A percentile compares a stretch with the other conserved stretches of the same genome.
phyloP scores from a whole-genome alignment of 179 eudicot species.

The Carnegiea gigantea region DNA sequence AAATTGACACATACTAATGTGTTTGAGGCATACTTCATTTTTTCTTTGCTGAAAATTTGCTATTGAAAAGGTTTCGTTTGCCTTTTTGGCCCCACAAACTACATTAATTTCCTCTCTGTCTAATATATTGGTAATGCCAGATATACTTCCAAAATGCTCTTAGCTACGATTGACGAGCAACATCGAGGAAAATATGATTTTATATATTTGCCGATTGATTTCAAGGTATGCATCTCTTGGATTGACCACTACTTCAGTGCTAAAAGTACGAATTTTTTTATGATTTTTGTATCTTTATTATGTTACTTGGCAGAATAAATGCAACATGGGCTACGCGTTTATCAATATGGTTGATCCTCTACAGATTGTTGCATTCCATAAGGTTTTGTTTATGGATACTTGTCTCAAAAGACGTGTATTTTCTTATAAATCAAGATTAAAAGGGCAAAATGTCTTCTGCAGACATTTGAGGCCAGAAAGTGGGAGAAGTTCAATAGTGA shows the following conservation, averaged over 20 bases:
- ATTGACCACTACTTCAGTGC: neutral
- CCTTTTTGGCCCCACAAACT: neutral
- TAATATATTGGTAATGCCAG: conserved; percentile 25
- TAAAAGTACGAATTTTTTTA: neutral
- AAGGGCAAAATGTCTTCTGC: conserved; percentile 24
- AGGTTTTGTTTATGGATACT: conserved; percentile 41
- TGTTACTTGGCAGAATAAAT: conserved; percentile 56
- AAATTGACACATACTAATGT: neutral
- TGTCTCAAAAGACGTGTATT: neutral
- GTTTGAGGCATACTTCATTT: neutral
- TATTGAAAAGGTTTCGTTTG: neutral
- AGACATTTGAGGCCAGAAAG: conserved; percentile 70
- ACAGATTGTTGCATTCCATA: conserved; percentile 52
- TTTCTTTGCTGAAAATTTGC: neutral
- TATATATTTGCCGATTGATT: conserved; percentile 70
- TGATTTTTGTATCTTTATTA: neutral
- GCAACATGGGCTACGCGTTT: conserved; percentile 82
- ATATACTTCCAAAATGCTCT: conserved; percentile 76
- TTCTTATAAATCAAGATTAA: conserved; percentile 1
- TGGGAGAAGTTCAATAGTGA: conserved; percentile 84
- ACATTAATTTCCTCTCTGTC: neutral
- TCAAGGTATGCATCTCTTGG: conserved; percentile 44
- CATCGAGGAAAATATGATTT: conserved; percentile 71
- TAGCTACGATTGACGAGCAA: conserved; percentile 64
- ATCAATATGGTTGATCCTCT: conserved; percentile 72